phyloP scores from a whole-genome alignment of 805 yeast genomes.

The Kurtzmaniella cleridarum region DNA sequence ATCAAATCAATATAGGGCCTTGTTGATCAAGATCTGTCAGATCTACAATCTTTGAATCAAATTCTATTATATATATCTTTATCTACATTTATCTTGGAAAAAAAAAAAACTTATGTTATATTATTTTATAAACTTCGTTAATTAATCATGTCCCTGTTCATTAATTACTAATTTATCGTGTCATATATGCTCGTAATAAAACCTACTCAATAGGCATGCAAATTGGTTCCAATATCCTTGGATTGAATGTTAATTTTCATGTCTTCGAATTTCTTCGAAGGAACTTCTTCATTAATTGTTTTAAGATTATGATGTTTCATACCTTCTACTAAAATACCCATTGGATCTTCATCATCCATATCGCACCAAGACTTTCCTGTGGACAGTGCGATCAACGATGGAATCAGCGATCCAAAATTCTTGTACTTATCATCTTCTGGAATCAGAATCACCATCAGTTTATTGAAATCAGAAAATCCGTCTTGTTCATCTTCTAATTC shows the following conservation, averaged over 20 bases:
- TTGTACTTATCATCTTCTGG: not conserved
- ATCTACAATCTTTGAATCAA: too few species aligned
- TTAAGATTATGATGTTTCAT: not conserved
- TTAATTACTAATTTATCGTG: too few species aligned
- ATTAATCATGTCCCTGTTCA: too few species aligned
- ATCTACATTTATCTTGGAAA: too few species aligned
- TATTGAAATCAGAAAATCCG: not conserved
- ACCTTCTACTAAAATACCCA: conserved; percentile 3
- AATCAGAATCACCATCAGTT: not conserved
- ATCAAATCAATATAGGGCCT: too few species aligned
- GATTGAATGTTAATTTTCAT: conserved; percentile 4
- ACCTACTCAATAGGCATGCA: conserved; percentile 3
- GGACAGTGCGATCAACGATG: conserved; percentile 30
- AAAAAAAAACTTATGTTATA: too few species aligned
- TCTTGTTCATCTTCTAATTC: conserved; percentile 1
- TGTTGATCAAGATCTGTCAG: too few species aligned
- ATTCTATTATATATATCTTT: too few species aligned
- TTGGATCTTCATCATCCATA: conserved; percentile 21
- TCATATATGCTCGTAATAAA: too few species aligned
- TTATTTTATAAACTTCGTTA: too few species aligned
- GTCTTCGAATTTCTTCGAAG: not conserved
- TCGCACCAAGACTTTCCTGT: conserved; percentile 31
- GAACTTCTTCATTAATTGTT: conserved; percentile 1
- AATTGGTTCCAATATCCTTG: conserved; percentile 7
- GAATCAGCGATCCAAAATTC: conserved; percentile 8